Evolutionary conservation across 2,329 filamentous ascomycete genomes (phyloP), one percentile per base, ranked within the genome.

Genomic region (Rachicladosporium sp.): DNA sequence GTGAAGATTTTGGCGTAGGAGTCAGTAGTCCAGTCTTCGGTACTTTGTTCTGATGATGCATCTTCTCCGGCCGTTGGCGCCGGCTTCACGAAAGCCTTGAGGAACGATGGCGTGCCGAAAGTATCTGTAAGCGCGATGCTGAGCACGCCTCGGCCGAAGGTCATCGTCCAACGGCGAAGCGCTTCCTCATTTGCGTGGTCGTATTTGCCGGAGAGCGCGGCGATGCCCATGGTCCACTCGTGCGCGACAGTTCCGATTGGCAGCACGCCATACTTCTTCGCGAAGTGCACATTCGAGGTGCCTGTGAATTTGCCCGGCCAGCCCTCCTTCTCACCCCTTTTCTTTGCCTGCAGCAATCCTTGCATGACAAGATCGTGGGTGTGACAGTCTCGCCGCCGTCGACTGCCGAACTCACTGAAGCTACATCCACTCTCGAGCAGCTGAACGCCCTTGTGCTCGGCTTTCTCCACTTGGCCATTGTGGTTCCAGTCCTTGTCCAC

Each of bases 171-270:
- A 58, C 93, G 86, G 42, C 77, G 71, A 50, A 98, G 66, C 0
- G 86, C 88, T 47, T 80, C 73, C 59, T 93, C 86, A 30, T 88
- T 93, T 2, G 91, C 88, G 45, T 74, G 70, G 50, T 77, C 73
- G 57, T 98, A 98, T 62, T 95, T 76, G 46, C 85, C 73, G 4
- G 81, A 84, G 50, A 95, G 86, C 31, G 91, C 88, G 1, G 91
- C 91, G 46, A 93, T 89, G 32, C 86, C 87, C 91, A 98, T 98
- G 68, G 95, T 96, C 91, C 91, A 98, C 64, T 98, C 91, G 56
- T 98, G 91, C 1, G 91, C 91, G 2, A 85, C 79, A 0, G 91
- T 98, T 4, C 91, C 91, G 9, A 96, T 75, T 0, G 91, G 87
- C 3, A 77, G 67, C 34, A 95, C 76, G 33, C 77, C 78, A 62